Percentiles rank a stretch among this genome's conserved stretches.
phyloP scores from a whole-genome alignment of 495 filamentous ascomycete species.

The Bombardia bombarda region DNA sequence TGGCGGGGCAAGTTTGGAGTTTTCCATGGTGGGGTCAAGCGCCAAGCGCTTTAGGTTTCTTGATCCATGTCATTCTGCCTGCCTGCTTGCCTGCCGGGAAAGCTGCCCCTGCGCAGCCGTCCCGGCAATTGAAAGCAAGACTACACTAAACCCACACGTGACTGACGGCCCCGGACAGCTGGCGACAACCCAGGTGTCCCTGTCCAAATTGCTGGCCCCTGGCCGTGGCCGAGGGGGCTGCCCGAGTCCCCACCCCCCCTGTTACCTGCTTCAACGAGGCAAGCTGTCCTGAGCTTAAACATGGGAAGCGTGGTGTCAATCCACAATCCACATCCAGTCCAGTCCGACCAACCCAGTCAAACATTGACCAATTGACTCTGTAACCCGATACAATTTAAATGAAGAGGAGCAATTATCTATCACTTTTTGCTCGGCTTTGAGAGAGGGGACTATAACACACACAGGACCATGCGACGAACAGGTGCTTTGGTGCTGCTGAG shows the following conservation, averaged over 20 bases:
- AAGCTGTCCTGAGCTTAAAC: constrained; percentile 23
- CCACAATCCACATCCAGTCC: no score
- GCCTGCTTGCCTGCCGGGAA: no score
- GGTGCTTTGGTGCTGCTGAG: constrained; percentile 25
- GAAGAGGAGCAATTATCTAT: background rate
- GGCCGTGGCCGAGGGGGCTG: no score
- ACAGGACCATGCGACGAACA: constrained; percentile 20
- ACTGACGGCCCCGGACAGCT: constrained; percentile 6
- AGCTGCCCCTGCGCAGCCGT: no score
- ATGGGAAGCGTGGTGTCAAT: no score
- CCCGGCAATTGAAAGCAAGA: background rate
- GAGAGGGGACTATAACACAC: constrained; percentile 6
- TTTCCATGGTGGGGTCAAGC: constrained; percentile 7
- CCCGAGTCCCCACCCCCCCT: no score
- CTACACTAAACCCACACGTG: constrained; percentile 5
- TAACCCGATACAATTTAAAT: no score
- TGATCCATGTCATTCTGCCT: no score
- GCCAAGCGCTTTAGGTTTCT: no score
- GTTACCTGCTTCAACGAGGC: constrained; percentile 16
- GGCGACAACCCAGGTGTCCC: background rate
- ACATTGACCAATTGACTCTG: no score
- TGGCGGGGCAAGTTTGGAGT: constrained; percentile 10
- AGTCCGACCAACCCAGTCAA: no score
- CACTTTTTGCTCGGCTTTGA: background rate
- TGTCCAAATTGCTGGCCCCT: no score